Evolutionary conservation across 306 rosid genomes (phyloP), one percentile per base, ranked within the genome.

Genomic region (Morella rubra): DNA sequence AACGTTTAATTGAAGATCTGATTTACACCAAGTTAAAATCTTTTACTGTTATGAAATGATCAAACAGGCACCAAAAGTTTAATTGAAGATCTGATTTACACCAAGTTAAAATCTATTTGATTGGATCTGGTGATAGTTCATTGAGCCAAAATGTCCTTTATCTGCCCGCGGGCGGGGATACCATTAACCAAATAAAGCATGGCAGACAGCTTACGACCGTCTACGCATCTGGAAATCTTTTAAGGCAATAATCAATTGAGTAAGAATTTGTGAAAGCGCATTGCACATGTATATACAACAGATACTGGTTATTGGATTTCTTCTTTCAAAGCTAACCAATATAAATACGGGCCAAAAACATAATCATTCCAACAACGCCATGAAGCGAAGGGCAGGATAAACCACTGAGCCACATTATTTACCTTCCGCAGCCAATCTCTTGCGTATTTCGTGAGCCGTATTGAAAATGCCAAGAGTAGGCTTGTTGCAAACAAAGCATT

Each of bases 401-500:
- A 66, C 37, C 13, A 54, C 24, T 8, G 51, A 60, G 54, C 4
- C 27, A 79, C 27, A 24, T 73, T 71, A 85, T 83, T 89, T 83
- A 58, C 90, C 81, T 74, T 87, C 90, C 8, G 85, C 80, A 6
- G 87, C 88, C 78, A 84, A 82, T 84, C 44, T 89, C 82, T 81
- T 91, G 75, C 86, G 81, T 77, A 87, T 86, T 85, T 85, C 93
- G 5, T 85, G 93, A 69, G 93, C 93, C 45, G 93, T 79, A 73
- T 91, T 87, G 76, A 90, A 92, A 75, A 86, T 88, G 52, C 96
- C 96, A 15, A 86, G 90, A 0, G 90, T 90, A 44, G 96, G 96
- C 79, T 87, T 81, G 84, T 93, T 85, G 90, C 95, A 93, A 64
- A 91, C 93, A 71, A 86, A 89, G 82, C 95, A 93, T 75, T 89